Evolutionary conservation across 768 basidiomycete genomes (phyloP), one percentile per base, ranked within the genome.

Genomic region (Suillus variegatus): DNA sequence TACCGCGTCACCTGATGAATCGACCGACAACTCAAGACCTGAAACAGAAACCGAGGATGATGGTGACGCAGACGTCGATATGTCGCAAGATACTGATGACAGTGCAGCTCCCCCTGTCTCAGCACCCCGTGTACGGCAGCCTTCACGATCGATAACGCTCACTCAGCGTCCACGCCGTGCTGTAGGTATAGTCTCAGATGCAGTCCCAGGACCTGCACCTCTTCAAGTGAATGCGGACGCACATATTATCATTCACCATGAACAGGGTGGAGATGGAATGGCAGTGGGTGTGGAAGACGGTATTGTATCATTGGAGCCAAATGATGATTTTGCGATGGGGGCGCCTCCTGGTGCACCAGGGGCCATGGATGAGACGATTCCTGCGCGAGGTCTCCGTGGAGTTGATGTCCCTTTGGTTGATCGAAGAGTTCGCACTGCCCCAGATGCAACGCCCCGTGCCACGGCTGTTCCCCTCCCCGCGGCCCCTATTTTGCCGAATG

Each of bases 301-400:
- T 1, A 87, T 93, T 47, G 91, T 92, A 8, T 86, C 86, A 4
- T 77, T 93, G 49, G 91, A 92, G 47, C 84, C 86, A n/a, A 93
- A 93, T 67, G 93, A 95, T 69, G 92, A 92, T 74, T 92, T 94
- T 68, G 91, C 90, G 6, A 92, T 94, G 89, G 93, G 93, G 56
- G 93, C 93, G 0, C 93, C 93, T 2, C 94, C 94, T 10, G 93
- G 93, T 46, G 93, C 94, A n/a, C 93, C 93, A 0, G 93, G 93
- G 60, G 93, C 93, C 0, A 86, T 91, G 73, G 74, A 78, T n/a
- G 74, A 74, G 44, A 72, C 72, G 2, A 61, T 57, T 1, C 73
- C 70, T 6, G 61, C 44, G 13, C 68, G 75, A 68, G 71, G 74
- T 61, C 44, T 77, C 58, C 73, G 72, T 36, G 76, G 70, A 35